Evolutionary conservation across 139 green algal species (phyloP), one percentile per base, ranked within the genome.

Genomic region (Pedinophyceae sp.): DNA sequence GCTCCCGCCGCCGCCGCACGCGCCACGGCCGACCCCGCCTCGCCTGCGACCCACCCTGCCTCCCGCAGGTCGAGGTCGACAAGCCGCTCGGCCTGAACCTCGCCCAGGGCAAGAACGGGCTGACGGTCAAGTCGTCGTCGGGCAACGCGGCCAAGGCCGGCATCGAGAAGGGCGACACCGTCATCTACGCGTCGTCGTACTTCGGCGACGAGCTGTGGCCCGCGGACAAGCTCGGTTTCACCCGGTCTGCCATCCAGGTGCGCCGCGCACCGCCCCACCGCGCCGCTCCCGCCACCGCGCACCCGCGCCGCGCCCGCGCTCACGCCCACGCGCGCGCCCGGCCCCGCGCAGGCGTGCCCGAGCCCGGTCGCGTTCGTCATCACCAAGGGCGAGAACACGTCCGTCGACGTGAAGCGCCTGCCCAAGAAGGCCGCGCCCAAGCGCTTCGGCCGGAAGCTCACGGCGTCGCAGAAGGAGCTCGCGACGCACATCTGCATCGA

Each of bases 201-300:
- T 98, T 98, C 58, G 90, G 90, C 3, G 88, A 97, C 54, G 89
- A 97, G 76, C 74, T 98, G 29, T 97, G 89, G 89, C 34, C 34
- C 34, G 7, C 68, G 7, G 70, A 78, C 27, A 64, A 65, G 29
- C 26, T 77, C 1, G 66, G 64, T 20, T 88, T 89, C 58, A 65
- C 70, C 2, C 59, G 65, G 30, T 74, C 66, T n/a, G 75, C 73
- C 34, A 64, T 78, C 46, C 45, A 53, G 16, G 58, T 13, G 10
- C 10, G 10, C n/a, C n/a, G n/a, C n/a, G n/a, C n/a, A n/a, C n/a
- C n/a, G n/a, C n/a, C n/a, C n/a, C n/a, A n/a, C n/a, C n/a, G n/a
- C n/a, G n/a, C n/a, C n/a, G 25, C 26, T 79, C 45, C 47, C 55
- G 18, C 6, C 59, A 71, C 48, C 55, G 55, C 24, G 64, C 65